phyloP scores from a whole-genome alignment of 495 filamentous ascomycete species.

The Astrothelium macrocarpum region DNA sequence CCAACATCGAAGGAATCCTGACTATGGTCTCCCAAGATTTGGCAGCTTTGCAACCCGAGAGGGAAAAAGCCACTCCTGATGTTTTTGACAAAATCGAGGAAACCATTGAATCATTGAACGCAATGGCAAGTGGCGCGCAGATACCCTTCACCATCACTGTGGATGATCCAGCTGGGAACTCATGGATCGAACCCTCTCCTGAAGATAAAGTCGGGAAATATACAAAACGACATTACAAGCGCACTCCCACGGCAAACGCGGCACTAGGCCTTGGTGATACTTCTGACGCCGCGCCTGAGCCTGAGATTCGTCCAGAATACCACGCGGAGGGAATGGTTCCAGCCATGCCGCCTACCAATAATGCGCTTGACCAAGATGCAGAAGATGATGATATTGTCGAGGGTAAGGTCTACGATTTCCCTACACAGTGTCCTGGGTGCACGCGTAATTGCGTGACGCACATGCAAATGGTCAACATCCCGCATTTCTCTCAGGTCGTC shows the following conservation, averaged over 20 bases:
- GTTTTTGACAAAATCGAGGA: conserved; percentile 63
- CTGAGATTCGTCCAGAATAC: conserved; percentile 31
- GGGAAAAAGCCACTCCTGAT: conserved; percentile 65
- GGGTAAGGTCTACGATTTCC: conserved; percentile 82
- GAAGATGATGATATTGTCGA: conserved; percentile 69
- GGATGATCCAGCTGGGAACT: conserved; percentile 94
- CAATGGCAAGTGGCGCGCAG: conserved; percentile 60
- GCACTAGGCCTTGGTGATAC: conserved; percentile 56
- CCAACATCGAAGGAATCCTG: conserved; percentile 85
- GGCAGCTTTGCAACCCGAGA: conserved; percentile 58
- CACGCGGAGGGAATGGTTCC: conserved; percentile 28
- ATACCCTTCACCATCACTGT: conserved; percentile 83
- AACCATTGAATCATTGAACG: conserved; percentile 57
- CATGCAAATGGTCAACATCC: conserved; percentile 94
- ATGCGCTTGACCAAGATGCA: conserved; percentile 29
- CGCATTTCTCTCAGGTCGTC: conserved; percentile 90
- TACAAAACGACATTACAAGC: conserved; percentile 65
- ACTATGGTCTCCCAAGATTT: conserved; percentile 66
- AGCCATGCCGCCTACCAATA: conserved; percentile 26
- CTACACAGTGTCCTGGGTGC: conserved; percentile 84
- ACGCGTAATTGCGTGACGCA: conserved; percentile 69
- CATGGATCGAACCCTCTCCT: conserved; percentile 83
- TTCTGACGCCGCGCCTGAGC: conserved; percentile 16
- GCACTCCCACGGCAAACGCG: conserved; percentile 76
- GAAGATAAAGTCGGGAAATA: conserved; percentile 63